phyloP scores from a whole-genome alignment of 345 rosid genomes.

The Nasturtium officinale region DNA sequence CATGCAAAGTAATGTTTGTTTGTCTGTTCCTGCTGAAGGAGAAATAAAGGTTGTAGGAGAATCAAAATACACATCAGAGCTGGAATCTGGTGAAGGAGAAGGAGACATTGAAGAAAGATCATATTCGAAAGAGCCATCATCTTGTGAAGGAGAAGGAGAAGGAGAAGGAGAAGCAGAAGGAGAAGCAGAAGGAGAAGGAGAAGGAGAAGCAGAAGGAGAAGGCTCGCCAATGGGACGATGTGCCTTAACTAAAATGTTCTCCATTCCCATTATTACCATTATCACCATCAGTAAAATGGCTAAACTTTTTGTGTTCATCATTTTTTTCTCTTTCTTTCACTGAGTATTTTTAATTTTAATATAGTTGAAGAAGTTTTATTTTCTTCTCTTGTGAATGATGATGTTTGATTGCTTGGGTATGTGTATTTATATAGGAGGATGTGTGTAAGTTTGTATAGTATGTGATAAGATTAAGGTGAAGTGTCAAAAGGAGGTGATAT shows the following conservation, averaged over 20 bases:
- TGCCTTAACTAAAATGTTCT: conserved; percentile 26
- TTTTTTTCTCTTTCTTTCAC: neutral
- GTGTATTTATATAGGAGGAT: conserved; percentile 6
- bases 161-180: conserved; percentile 25
- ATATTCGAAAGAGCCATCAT: neutral
- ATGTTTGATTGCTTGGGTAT: conserved; percentile 18
- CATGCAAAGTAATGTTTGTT: neutral
- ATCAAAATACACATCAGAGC: neutral
- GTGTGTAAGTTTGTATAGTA: conserved; percentile 5
- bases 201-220: neutral
- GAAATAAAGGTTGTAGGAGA: neutral
- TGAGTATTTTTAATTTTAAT: neutral
- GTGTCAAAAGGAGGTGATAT: neutral
- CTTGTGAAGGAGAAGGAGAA: neutral
- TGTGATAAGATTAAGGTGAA: neutral
- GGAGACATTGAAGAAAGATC: neutral
- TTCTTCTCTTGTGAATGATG: neutral
- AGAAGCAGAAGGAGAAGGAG: neutral
- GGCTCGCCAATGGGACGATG: conserved; percentile 6
- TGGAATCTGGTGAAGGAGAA: neutral
- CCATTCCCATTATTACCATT: conserved; percentile 21
- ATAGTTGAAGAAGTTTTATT: neutral
- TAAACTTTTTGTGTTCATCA: conserved; percentile 22
- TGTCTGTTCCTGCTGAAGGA: neutral
- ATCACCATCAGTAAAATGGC: conserved; percentile 19